Evolutionary conservation across 2,329 filamentous ascomycete genomes (phyloP), one percentile per base, ranked within the genome.

Genomic region (Pyrenophora seminiperda): DNA sequence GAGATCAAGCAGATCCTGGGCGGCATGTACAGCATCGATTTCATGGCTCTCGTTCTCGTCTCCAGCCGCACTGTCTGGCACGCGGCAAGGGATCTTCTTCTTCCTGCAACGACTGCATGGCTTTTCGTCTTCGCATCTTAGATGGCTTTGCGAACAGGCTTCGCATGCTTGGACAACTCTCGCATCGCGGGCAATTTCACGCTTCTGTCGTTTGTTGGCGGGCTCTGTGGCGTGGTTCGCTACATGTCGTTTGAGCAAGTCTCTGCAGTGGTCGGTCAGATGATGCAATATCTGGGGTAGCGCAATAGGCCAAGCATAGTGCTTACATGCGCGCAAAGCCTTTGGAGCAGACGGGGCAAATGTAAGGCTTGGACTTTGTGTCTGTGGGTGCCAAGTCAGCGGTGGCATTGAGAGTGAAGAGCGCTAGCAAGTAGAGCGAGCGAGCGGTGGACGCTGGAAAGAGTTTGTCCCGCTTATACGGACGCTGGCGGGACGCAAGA

Each of bases 61-160:
- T 27, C 41, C 50, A 27, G 41, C 42, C 29, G 41, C 36, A 27
- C 39, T 20, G 31, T 60, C 54, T n/a, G 61, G 59, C 11, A 68
- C 54, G 34, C 58, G 70, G 48, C 79, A 82, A 5, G 65, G 56
- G 15, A 81, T 74, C 56, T 74, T 74, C 56, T 78, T 80, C 58
- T 78, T 78, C 32, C 68, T 73, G 63, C 80, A 82, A 37, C 80
- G 71, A 53, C 72, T 77, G 59, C 80, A 82, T 6, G 80, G 80
- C 65, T 82, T 82, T 37, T 77, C 73, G 54, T 82, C 79, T 52
- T 81, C 79, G 53, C 80, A 82, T 59, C 79, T 79, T 15, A 82
- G 68, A 58, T 82, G 80, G 2, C 78, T 75, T 17, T 75, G 72
- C 17, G 80, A 79, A 53, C 80, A 82, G 4, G 77, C 73, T 50